Conservation (phyloP, 345 rosid genomes). For the Pistacia atlantica region DNA sequence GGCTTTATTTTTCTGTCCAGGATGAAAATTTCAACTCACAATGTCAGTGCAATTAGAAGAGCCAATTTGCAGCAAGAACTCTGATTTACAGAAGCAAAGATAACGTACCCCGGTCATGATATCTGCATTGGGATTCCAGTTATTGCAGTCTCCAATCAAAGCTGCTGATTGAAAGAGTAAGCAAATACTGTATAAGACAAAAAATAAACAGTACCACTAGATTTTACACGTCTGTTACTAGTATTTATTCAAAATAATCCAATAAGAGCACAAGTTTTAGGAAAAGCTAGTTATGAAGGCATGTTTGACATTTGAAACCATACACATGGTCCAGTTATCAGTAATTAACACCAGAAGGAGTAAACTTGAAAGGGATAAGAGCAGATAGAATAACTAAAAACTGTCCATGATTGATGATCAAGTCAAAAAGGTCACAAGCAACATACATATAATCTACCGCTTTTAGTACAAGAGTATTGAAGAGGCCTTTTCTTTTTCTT, state of each 20-base stretch:
- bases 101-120: slow-evolving; percentile 76
- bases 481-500: not conserved
- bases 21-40: not conserved
- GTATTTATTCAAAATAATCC: not conserved
- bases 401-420: not conserved
- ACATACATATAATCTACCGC: not conserved
- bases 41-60: slow-evolving; percentile 8
- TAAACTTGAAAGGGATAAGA: not conserved
- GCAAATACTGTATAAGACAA: slow-evolving; percentile 13
- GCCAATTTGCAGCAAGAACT: not conserved
- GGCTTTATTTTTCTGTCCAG: not conserved
- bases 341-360: not conserved
- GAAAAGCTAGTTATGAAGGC: not conserved
- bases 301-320: not conserved
- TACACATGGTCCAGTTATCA: not conserved
- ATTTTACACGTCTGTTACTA: not conserved
- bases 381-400: not conserved
- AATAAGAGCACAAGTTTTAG: not conserved
- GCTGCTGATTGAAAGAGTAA: slow-evolving; percentile 71
- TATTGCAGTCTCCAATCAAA: slow-evolving; percentile 93
- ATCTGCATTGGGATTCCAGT: slow-evolving; percentile 89
- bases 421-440: not conserved
- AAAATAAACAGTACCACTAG: not conserved
- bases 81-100: slow-evolving; percentile 16
- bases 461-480: not conserved